These are phyloP conservation scores for Hanseniaspora valbyensis DNA, from an alignment of 805 yeast genomes.

Conservation along the genomic window DNA sequence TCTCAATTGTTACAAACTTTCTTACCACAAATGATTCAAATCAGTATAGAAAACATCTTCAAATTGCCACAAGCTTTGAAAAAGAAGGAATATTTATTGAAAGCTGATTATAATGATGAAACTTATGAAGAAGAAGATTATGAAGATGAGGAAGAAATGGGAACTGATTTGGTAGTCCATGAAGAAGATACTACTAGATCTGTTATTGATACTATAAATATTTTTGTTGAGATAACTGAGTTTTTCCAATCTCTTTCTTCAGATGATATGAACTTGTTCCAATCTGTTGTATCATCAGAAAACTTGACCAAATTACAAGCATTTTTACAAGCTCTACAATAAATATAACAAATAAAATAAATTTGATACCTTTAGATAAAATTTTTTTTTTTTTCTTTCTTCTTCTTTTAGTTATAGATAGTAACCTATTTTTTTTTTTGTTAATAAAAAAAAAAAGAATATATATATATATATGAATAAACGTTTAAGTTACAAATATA, in stretches of 20 bases:
- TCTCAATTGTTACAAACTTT: constrained; percentile 31
- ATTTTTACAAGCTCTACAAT: constrained; percentile 26
- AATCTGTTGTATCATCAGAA: constrained; percentile 24
- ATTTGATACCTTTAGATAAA: too few relatives aligned
- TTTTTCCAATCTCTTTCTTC: constrained; percentile 40
- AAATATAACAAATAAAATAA: too few relatives aligned
- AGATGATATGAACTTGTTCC: constrained; percentile 31
- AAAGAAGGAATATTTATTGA: constrained; percentile 49
- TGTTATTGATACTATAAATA: constrained; percentile 65
- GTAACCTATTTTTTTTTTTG: too few relatives aligned
- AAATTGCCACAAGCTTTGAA: constrained; percentile 63
- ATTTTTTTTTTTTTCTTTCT: too few relatives aligned
- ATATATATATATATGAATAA: too few relatives aligned
- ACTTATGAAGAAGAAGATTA: constrained; percentile 26
- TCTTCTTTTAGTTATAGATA: too few relatives aligned
- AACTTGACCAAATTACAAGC: constrained; percentile 25
- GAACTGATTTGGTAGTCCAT: constrained; percentile 37
- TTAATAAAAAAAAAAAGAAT: too few relatives aligned
- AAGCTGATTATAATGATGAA: constrained; percentile 33
- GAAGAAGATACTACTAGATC: constrained; percentile 63
- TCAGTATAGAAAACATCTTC: constrained; percentile 41
- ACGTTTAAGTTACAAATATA: constrained; percentile 9
- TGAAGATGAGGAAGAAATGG: constrained; percentile 45
- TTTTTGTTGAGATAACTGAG: constrained; percentile 53
- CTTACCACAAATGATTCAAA: constrained; percentile 41